Evolutionary conservation across 257 asterid species (phyloP), one percentile per base, ranked within the genome.

Genomic region (Striga asiatica): DNA sequence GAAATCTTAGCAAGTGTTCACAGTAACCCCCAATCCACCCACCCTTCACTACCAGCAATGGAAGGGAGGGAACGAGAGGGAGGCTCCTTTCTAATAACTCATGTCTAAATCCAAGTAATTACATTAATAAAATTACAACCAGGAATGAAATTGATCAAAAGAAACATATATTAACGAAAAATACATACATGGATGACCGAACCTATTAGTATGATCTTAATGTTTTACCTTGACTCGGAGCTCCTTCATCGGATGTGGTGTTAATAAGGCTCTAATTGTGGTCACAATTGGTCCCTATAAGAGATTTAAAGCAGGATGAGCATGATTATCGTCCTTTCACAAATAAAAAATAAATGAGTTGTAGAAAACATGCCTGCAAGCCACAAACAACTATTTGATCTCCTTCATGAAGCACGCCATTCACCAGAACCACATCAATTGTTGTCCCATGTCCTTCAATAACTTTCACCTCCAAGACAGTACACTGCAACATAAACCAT

Each of bases 191-290:
- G 29, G 47, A 64, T 16, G 12, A 14, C 24, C 5, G 16, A 38
- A 23, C 39, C 42, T 6, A 22, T 7, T 57, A 53, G 12, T 16
- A 57, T 56, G 58, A 37, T 50, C 53, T 11, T 14, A 39, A 65
- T 53, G 54, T 46, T 59, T 68, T 60, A 87, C 99, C 99, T 92
- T 92, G 64, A 92, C 97, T 35, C 97, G 80, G 53, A 92, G 97
- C 79, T 92, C 99, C 83, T 81, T 88, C 99, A 92, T 92, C 10
- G 99, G 99, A 72, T 92, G 94, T 66, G 99, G 97, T 3, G 98
- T 87, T 67, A 91, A 66, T 67, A 92, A 68, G 4, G 99, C 99
- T 77, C 99, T 80, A 59, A 92, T 92, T 13, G 78, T 55, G 70
- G 98, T 71, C 52, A 77, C 88, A 65, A 92, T 83, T 55, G 99